A percentile compares a stretch with the other conserved stretches of the same genome.
phyloP scores from a whole-genome alignment of 2,329 filamentous ascomycete genomes.

The Leptographium galeiforme region DNA sequence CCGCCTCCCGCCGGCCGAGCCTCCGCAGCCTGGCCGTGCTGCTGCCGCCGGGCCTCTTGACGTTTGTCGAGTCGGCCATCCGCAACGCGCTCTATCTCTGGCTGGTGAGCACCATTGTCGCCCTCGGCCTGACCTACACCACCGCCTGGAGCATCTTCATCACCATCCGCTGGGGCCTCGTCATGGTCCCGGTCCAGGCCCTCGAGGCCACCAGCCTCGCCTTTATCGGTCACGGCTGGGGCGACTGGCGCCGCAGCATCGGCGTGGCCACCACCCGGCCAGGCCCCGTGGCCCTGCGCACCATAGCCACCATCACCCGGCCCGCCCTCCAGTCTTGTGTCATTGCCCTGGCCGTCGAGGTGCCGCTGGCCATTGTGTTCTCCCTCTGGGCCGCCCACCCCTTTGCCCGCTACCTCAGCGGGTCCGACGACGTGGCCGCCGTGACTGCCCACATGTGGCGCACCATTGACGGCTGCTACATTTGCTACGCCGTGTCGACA shows the following conservation, averaged over 20 bases:
- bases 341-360: slow-evolving; percentile 44
- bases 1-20: slow-evolving; percentile 19
- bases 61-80: slow-evolving; percentile 50
- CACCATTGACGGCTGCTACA: slow-evolving; percentile 52
- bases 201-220: slow-evolving; percentile 51
- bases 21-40: slow-evolving; percentile 34
- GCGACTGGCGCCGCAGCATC: slow-evolving; percentile 26
- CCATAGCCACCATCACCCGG: slow-evolving; percentile 22
- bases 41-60: slow-evolving; percentile 41
- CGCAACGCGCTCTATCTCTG: slow-evolving; percentile 59
- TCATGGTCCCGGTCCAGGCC: slow-evolving; percentile 60
- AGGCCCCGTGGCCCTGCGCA: not conserved
- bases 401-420: slow-evolving; percentile 51
- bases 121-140: slow-evolving; percentile 49
- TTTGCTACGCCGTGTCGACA: slow-evolving; percentile 53
- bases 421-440: slow-evolving; percentile 38
- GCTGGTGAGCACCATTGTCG: slow-evolving; percentile 51
- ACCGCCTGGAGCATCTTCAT: slow-evolving; percentile 64
- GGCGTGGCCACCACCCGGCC: slow-evolving; percentile 13
- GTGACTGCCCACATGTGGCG: slow-evolving; percentile 55
- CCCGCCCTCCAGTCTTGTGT: slow-evolving; percentile 39
- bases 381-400: slow-evolving; percentile 42
- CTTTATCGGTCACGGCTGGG: slow-evolving; percentile 57
- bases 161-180: slow-evolving; percentile 59
- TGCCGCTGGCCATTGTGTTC: slow-evolving; percentile 49